Conservation (phyloP, 2,329 filamentous ascomycete genomes). For the Aspergillus pseudotamarii region DNA sequence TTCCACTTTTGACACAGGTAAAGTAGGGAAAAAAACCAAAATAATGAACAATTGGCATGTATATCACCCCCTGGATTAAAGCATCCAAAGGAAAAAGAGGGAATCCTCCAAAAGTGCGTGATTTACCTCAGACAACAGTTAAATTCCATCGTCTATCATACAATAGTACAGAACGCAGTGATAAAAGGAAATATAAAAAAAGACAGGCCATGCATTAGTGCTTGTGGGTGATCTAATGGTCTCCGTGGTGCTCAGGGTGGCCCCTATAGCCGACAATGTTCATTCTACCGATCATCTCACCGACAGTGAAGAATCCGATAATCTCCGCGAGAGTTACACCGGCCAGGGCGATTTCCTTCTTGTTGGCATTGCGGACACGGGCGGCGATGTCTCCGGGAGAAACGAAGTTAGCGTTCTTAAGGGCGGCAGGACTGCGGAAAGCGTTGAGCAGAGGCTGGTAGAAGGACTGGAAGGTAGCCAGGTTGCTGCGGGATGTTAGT, state of each 20-base stretch:
- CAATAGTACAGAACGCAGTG: constrained; percentile 42
- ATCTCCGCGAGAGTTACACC: constrained; percentile 83
- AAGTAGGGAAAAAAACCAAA: constrained; percentile 4
- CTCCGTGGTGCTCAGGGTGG: constrained; percentile 55
- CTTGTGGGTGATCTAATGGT: constrained; percentile 36
- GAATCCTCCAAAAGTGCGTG: constrained; percentile 16
- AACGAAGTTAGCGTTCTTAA: constrained; percentile 58
- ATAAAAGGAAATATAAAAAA: constrained; percentile 37
- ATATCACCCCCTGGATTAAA: not conserved
- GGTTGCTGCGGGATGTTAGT: constrained; percentile 58
- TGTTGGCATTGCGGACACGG: constrained; percentile 69
- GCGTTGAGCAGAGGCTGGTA: constrained; percentile 74
- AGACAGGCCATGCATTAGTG: constrained; percentile 30
- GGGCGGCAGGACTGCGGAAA: constrained; percentile 68
- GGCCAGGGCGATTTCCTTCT: constrained; percentile 69
- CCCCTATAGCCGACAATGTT: constrained; percentile 94
- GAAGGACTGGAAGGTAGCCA: constrained; percentile 83
- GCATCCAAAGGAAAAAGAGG: constrained; percentile 17
- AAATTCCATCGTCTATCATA: constrained; percentile 53
- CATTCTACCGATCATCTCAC: constrained; percentile 93
- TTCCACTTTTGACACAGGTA: constrained; percentile 5
- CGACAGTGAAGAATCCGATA: constrained; percentile 95
- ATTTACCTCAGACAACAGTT: constrained; percentile 45
- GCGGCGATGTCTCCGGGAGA: constrained; percentile 59
- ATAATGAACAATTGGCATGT: constrained; percentile 2